phyloP scores from a whole-genome alignment of 2,329 filamentous ascomycete species.

The Ophiosphaerella herpotricha region DNA sequence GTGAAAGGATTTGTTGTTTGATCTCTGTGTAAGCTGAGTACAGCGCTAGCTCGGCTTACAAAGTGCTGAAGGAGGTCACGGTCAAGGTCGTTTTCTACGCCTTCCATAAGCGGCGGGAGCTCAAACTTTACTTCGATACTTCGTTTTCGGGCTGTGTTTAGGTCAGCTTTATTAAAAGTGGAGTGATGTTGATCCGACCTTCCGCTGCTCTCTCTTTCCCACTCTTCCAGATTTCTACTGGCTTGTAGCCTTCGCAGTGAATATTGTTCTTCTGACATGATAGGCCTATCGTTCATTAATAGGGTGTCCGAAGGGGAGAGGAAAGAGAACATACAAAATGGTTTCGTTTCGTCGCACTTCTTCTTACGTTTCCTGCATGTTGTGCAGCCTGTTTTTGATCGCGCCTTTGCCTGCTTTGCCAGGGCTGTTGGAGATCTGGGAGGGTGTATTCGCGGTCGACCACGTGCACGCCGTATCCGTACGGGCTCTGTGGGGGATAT shows the following conservation, averaged over 20 bases:
- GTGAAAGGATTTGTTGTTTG: constrained; percentile 79
- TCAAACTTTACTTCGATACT: constrained; percentile 49
- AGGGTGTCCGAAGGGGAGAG: not conserved
- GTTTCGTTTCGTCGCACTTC: constrained; percentile 61
- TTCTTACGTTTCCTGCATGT: constrained; percentile 65
- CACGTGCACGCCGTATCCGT: constrained; percentile 58
- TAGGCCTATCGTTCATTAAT: constrained; percentile 60
- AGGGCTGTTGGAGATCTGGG: constrained; percentile 62
- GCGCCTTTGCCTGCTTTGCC: constrained; percentile 76
- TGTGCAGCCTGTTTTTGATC: constrained; percentile 63
- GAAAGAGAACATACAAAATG: constrained; percentile 44
- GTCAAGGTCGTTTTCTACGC: constrained; percentile 80
- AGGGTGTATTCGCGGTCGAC: constrained; percentile 81
- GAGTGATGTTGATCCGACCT: constrained; percentile 39
- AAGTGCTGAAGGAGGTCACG: constrained; percentile 84
- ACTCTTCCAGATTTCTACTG: constrained; percentile 85
- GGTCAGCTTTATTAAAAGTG: constrained; percentile 19
- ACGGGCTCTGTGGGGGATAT: constrained; percentile 44
- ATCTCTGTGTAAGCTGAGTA: constrained; percentile 81
- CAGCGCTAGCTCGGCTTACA: constrained; percentile 75
- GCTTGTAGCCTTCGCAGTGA: constrained; percentile 86
- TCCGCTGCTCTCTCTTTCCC: constrained; percentile 77
- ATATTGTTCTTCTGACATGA: constrained; percentile 95
- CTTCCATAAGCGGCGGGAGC: constrained; percentile 70
- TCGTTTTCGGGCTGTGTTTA: constrained; percentile 36